Evolutionary conservation across 2,329 filamentous ascomycete genomes (phyloP).

Genomic region (Xylariaceae sp.): DNA sequence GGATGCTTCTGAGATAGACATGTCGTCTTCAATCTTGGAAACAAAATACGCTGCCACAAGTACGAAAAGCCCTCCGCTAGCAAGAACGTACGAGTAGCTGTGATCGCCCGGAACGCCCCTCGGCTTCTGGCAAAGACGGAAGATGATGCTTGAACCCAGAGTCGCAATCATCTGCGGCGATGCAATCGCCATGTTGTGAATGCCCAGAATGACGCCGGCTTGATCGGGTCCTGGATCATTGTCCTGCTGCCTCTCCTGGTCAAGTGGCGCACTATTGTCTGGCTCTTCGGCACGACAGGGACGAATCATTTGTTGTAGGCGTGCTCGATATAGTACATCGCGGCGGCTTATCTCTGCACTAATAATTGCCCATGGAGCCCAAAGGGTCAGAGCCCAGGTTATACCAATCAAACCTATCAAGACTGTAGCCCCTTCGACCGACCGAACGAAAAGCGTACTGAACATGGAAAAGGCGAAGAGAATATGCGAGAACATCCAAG

Average conservation of each 20-base stretch:
- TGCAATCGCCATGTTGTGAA: constrained; percentile 93
- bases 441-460: constrained; percentile 74
- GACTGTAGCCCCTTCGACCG: constrained; percentile 68
- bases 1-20: constrained; percentile 37
- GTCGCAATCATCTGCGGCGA: constrained; percentile 90
- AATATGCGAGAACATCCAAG: constrained; percentile 84
- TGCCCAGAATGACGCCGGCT: constrained; percentile 85
- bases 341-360: constrained; percentile 85
- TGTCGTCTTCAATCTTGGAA: constrained; percentile 62
- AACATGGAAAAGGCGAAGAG: constrained; percentile 81
- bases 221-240: constrained; percentile 66
- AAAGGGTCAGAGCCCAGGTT: constrained; percentile 88
- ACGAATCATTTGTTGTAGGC: constrained; percentile 32
- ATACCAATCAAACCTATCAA: constrained; percentile 82
- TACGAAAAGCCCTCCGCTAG: constrained; percentile 78
- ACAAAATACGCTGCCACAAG: constrained; percentile 75
- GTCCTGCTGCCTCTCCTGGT: constrained; percentile 35
- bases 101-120: constrained; percentile 80
- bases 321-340: constrained; percentile 56
- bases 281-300: constrained; percentile 16
- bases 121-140: constrained; percentile 82
- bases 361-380: constrained; percentile 95
- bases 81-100: constrained; percentile 82
- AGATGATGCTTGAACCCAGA: constrained; percentile 78
- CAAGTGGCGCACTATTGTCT: too few relatives aligned